Conservation (phyloP, 2,329 filamentous ascomycete species). For the Microdochium paspali region DNA sequence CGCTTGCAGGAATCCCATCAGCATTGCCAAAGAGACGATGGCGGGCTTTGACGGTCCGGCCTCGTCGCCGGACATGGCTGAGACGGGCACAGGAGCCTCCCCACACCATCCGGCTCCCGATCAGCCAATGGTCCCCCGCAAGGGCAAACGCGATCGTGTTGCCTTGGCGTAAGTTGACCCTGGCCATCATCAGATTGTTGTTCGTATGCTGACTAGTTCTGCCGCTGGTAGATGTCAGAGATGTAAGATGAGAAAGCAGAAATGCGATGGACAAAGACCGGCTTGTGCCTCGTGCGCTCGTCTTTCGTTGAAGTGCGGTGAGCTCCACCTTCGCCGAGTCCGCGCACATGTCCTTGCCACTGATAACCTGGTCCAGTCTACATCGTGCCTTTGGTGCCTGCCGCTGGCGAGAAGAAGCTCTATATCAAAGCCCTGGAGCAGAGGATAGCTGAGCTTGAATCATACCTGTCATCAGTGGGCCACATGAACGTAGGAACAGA, state of each 20-base stretch:
- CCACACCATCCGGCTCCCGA: conserved; percentile 7
- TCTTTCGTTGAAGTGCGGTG: conserved; percentile 18
- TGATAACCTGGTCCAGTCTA: conserved; percentile 11
- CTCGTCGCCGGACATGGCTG: conserved; percentile 13
- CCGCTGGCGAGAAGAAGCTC: conserved; percentile 18
- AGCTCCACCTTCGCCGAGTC: conserved; percentile 1
- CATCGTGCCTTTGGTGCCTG: conserved; percentile 18
- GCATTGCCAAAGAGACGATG: too few species aligned
- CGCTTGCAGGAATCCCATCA: too few species aligned
- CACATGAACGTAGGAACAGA: conserved; percentile 11
- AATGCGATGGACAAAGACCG: conserved; percentile 19
- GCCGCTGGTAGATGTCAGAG: conserved; percentile 4
- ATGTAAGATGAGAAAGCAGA: conserved; percentile 19
- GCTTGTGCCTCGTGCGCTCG: conserved; percentile 18
- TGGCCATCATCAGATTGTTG: not conserved
- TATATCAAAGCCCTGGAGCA: conserved; percentile 19
- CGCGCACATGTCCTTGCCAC: not conserved
- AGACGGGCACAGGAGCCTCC: conserved; percentile 8
- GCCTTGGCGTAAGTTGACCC: conserved; percentile 10
- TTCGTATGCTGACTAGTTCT: conserved; percentile 7
- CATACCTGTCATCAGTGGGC: conserved; percentile 13
- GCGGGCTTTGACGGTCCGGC: conserved; percentile 7
- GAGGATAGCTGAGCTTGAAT: conserved; percentile 16
- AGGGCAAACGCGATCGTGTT: conserved; percentile 17
- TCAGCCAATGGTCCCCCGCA: conserved; percentile 11